phyloP scores from a whole-genome alignment of 1,284 basidiomycete species.

The Rhodotorula sp. region DNA sequence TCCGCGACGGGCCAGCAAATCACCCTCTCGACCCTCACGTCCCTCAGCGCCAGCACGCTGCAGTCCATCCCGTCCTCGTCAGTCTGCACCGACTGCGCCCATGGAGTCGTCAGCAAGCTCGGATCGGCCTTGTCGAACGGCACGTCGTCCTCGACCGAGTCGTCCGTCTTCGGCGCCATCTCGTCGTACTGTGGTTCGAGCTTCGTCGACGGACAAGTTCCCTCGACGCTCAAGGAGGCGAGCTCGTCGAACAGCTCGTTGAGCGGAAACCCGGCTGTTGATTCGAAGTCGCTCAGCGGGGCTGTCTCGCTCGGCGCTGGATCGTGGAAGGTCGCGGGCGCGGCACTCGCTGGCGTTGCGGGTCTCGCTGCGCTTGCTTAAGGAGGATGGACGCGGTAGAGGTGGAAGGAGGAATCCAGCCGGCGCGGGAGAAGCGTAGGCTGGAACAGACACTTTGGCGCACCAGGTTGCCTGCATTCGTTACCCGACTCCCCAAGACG shows the following conservation, averaged over 20 bases:
- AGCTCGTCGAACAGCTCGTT: not conserved
- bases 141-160: not conserved
- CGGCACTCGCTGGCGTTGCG: not conserved
- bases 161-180: not conserved
- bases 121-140: not conserved
- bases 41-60: constrained; percentile 12
- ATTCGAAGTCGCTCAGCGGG: not conserved
- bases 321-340: not conserved
- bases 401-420: too few relatives aligned
- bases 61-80: constrained; percentile 1
- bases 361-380: constrained; percentile 1
- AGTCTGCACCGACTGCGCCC: constrained; percentile 35
- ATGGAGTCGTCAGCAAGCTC: constrained; percentile 20
- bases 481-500: too few relatives aligned
- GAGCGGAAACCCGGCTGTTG: not conserved
- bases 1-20: constrained; percentile 9
- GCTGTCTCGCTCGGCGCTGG: not conserved
- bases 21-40: constrained; percentile 12
- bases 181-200: constrained; percentile 2
- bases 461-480: too few relatives aligned
- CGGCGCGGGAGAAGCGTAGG: too few relatives aligned
- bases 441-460: too few relatives aligned
- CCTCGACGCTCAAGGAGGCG: not conserved
- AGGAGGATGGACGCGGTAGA: not conserved
- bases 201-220: constrained; percentile 16